Evolutionary conservation across 441 rosid species (phyloP), one percentile per base, ranked within the genome.

Genomic region (Hypseocharis bilobata): DNA sequence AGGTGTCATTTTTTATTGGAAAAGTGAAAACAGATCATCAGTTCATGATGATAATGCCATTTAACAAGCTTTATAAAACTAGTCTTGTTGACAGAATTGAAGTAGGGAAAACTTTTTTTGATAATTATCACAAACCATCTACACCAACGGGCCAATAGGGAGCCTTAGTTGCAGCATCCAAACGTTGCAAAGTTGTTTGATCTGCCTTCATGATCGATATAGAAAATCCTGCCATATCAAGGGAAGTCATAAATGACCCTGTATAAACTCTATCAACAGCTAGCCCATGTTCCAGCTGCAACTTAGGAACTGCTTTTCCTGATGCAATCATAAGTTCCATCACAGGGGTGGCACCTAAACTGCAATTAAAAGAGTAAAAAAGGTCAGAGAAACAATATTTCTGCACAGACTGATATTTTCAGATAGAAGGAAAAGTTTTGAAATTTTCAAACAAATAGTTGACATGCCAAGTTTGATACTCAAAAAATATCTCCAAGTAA

Each of bases 151-250:
- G 97, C 99, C 99, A 93, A 74, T 76, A 69, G 34, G 99, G 99
- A 72, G 99, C 97, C 83, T 77, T 86, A n/a, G 99, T 93, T 67
- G 86, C 72, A 75, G 99, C 96, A 78, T 93, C 99, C 77, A 93
- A 74, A 44, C 81, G 84, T 51, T 86, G 85, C 74, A 91, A 77
- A 55, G 87, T 79, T 42, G 73, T 64, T 68, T 82, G 80, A 74
- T 91, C 96, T 44, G 96, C 86, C 81, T 84, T 88, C 97, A 91
- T 86, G 81, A 93, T 86, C 66, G 97, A 81, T 65, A 93, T 85
- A 64, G 99, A 93, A 72, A 93, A 88, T 62, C 99, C 97, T 77
- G 96, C 91, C 99, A 93, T 91, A 66, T 93, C 97, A 72, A 91
- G 95, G 63, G 97, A 93, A 70, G 99, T 88, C 97, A 91, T 87